These are phyloP conservation scores for Plasmodium ovale DNA, from an alignment of 169 alveolate species.

Conservation along the genomic window DNA sequence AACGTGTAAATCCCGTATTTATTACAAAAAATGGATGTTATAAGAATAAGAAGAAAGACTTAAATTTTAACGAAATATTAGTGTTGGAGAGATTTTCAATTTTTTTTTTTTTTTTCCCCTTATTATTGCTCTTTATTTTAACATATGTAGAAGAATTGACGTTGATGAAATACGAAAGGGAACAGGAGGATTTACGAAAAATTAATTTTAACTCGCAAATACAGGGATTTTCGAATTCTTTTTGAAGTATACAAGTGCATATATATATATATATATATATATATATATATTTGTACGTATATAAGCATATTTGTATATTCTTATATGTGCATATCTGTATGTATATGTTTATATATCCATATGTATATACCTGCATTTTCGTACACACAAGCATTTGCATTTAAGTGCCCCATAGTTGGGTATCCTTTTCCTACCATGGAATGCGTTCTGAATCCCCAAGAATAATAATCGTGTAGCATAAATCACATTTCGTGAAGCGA, in stretches of 20 bases:
- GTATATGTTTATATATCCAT: too few species aligned
- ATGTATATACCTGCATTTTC: too few species aligned
- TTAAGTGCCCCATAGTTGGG: too few species aligned
- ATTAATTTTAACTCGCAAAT: not conserved
- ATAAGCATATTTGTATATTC: not conserved
- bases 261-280: not conserved
- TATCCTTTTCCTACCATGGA: too few species aligned
- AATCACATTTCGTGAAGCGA: too few species aligned
- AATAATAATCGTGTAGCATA: too few species aligned
- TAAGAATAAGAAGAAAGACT: constrained; percentile 20
- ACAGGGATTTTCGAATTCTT: not conserved
- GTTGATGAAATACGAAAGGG: not conserved
- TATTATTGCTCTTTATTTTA: constrained; percentile 4
- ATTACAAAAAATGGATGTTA: constrained; percentile 37
- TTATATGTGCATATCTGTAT: too few species aligned
- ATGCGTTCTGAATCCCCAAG: too few species aligned
- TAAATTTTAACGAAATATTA: constrained; percentile 33
- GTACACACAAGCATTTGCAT: too few species aligned
- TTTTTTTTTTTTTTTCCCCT: constrained; percentile 26
- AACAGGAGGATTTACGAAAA: not conserved
- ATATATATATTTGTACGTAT: not conserved
- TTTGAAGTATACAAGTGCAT: not conserved
- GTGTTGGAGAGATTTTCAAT: constrained; percentile 51
- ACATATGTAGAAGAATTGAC: not conserved
- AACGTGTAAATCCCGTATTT: not conserved